Evolutionary conservation across 2,329 filamentous ascomycete species (phyloP).

Genomic region (Rutstroemia sp.): DNA sequence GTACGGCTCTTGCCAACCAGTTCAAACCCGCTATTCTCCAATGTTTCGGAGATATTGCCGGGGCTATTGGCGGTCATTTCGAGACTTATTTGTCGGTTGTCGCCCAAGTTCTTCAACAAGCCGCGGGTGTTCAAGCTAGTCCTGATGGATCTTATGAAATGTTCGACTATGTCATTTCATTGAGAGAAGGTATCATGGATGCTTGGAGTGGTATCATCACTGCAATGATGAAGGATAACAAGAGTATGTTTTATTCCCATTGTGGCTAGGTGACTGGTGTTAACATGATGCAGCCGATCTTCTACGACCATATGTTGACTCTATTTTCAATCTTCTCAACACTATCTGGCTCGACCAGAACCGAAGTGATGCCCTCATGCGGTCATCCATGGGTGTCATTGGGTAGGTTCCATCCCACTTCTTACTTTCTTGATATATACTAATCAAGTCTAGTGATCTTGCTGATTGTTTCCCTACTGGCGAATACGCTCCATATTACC

Average conservation of each 20-base stretch:
- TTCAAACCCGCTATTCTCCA: slow-evolving; percentile 98
- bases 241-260: slow-evolving; percentile 47
- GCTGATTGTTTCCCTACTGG: slow-evolving; percentile 90
- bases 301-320: slow-evolving; percentile 70
- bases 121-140: slow-evolving; percentile 71
- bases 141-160: slow-evolving; percentile 86
- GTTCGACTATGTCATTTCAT: slow-evolving; percentile 90
- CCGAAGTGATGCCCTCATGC: slow-evolving; percentile 84
- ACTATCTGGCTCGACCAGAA: slow-evolving; percentile 75
- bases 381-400: slow-evolving; percentile 95
- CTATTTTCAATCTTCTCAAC: slow-evolving; percentile 82
- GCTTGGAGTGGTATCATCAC: slow-evolving; percentile 96
- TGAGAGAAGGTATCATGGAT: slow-evolving; percentile 97
- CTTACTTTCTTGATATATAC: slow-evolving; percentile 1
- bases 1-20: slow-evolving; percentile 81
- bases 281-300: slow-evolving; percentile 48
- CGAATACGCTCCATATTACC: slow-evolving; percentile 77
- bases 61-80: slow-evolving; percentile 85
- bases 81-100: slow-evolving; percentile 91
- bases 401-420: slow-evolving; percentile 54
- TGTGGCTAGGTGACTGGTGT: slow-evolving; percentile 11
- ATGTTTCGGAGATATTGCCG: slow-evolving; percentile 95
- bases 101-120: slow-evolving; percentile 89
- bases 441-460: slow-evolving; percentile 59
- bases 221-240: slow-evolving; percentile 78